These are phyloP conservation scores for Penicillium robsamsonii DNA, from an alignment of 495 filamentous ascomycete genomes.

Conservation along the genomic window DNA sequence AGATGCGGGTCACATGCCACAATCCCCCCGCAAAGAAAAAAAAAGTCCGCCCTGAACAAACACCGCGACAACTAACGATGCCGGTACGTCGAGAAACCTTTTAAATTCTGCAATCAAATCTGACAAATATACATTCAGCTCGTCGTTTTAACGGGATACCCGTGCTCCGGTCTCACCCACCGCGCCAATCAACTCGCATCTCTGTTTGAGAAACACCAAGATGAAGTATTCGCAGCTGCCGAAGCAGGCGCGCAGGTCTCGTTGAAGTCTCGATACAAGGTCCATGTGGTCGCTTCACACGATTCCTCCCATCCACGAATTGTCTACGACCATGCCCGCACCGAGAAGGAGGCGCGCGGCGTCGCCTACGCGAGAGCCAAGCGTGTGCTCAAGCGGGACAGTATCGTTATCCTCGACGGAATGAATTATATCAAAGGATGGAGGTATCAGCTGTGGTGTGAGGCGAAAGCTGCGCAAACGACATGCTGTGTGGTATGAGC, in stretches of 20 bases:
- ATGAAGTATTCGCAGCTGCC: constrained; percentile 54
- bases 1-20: constrained; percentile 32
- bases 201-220: constrained; percentile 41
- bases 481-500: constrained; percentile 71
- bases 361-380: constrained; percentile 82
- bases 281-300: constrained; percentile 59
- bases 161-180: constrained; percentile 87
- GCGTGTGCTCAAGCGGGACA: constrained; percentile 70
- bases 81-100: constrained; percentile 24
- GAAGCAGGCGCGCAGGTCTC: constrained; percentile 34
- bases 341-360: constrained; percentile 91
- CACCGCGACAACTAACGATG: constrained; percentile 27
- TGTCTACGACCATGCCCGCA: constrained; percentile 57
- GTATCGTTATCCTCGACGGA: constrained; percentile 84
- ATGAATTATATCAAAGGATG: constrained; percentile 98
- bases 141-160: constrained; percentile 88
- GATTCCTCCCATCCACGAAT: constrained; percentile 42
- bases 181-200: constrained; percentile 75
- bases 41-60: constrained; percentile 23
- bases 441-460: constrained; percentile 93
- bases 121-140: constrained; percentile 53
- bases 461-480: constrained; percentile 83
- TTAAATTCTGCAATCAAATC: not conserved
- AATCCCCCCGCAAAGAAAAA: constrained; percentile 22
- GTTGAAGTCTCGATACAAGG: constrained; percentile 51